phyloP scores from a whole-genome alignment of 108 stramenopile species.

The Cyclotella baltica region DNA sequence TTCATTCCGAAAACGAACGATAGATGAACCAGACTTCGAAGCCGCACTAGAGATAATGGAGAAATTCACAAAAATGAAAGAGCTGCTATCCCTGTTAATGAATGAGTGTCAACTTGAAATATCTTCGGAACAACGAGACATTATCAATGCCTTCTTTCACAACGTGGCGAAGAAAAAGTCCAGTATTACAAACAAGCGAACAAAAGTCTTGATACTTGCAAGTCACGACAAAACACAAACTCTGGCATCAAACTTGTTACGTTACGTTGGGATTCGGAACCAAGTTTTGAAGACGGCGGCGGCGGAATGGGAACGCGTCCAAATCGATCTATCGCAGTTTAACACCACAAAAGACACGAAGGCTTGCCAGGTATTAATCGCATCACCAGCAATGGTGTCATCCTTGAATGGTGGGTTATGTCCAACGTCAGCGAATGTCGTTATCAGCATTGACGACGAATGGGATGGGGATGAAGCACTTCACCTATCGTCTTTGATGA shows the following conservation, averaged over 20 bases:
- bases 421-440: conserved; percentile 63
- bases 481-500: conserved; percentile 49
- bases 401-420: conserved; percentile 67
- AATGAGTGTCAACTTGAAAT: conserved; percentile 53
- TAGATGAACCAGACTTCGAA: conserved; percentile 64
- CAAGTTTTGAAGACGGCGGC: conserved; percentile 25
- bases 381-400: conserved; percentile 64
- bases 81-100: conserved; percentile 62
- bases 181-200: background rate
- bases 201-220: conserved; percentile 74
- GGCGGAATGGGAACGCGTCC: conserved; percentile 62
- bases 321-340: conserved; percentile 59
- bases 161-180: background rate
- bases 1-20: background rate
- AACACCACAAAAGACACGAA: conserved; percentile 20
- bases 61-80: conserved; percentile 71
- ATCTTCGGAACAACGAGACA: background rate
- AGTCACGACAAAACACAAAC: conserved; percentile 63
- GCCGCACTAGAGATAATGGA: conserved; percentile 51
- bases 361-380: conserved; percentile 53
- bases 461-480: conserved; percentile 78
- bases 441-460: conserved; percentile 87
- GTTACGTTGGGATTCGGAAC: conserved; percentile 73
- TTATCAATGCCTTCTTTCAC: background rate
- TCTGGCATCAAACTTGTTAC: conserved; percentile 68